Evolutionary conservation across 305 asterid species (phyloP).

Genomic region (Solanum hybrid): DNA sequence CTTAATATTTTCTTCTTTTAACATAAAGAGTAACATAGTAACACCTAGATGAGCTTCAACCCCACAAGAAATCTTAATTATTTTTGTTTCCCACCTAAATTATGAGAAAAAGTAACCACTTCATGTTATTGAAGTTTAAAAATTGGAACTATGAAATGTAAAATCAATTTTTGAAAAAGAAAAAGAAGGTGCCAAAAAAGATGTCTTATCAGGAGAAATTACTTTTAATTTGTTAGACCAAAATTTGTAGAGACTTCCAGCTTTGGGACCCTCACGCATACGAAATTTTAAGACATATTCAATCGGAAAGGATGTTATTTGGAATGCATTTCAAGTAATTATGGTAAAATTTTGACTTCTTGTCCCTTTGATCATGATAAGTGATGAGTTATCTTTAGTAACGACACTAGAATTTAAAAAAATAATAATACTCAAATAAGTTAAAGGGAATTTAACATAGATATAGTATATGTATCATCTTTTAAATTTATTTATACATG

Average conservation of each 20-base stretch:
- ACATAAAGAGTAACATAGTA: neutral
- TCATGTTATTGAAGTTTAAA: neutral
- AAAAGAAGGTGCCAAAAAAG: neutral
- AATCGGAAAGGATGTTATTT: neutral
- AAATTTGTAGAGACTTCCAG: neutral
- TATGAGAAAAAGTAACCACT: neutral
- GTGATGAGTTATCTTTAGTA: no score
- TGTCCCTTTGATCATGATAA: neutral
- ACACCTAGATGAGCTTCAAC: neutral
- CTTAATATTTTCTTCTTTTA: neutral
- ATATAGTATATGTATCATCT: neutral
- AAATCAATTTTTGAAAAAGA: neutral
- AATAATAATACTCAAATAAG: no score
- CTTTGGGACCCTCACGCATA: neutral
- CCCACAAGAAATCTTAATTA: neutral
- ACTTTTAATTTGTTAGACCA: neutral
- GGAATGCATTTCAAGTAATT: neutral
- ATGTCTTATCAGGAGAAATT: conserved; percentile 1
- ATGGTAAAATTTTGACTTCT: no score
- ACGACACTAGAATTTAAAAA: no score
- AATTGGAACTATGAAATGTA: neutral
- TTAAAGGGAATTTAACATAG: no score
- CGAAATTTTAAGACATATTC: neutral
- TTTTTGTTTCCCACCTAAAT: neutral
- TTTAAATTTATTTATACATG: no score